Base-by-base conservation (phyloP, 805 yeast genomes). In the Saccharomyces jurei region DNA sequence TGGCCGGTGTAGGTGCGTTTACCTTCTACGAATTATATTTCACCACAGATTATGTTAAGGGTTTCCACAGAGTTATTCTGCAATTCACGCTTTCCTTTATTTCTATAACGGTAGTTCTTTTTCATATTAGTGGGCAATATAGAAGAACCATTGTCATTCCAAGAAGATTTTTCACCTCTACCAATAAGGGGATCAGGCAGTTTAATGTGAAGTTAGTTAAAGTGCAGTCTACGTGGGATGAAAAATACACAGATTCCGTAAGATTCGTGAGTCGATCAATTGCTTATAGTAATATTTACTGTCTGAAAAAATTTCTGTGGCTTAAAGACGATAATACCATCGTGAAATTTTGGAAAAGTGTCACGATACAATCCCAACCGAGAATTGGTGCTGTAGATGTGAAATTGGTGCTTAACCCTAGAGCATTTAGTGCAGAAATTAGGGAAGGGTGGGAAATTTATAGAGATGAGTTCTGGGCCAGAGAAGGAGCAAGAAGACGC, bases 371-470 rank as follows among this genome's bases (percentile, higher is more conserved):
- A 50, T 70, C 79, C 3, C 85, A 81, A 65, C 83, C 87, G 0
- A 71, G 86, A 56, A 76, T 81, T n/a, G 96, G 96, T 0, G 83
- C 86, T 6, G 79, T 81, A 27, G 89, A 87, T 60, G 89, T 91
- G 11, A 91, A 90, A 67, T 68, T 94, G 8, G 86, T 89, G 9
- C 74, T 94, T 53, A 85, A 86, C 55, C 87, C 97, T 2, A 75
- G 96, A 51, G 84, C 84, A 1, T 94, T 92, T 70, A 81, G 82
- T 56, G 83, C 94, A 0, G 91, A 87, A 50, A 81, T 87, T 6
- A 78, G 97, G 58, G 97, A 91, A 68, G 91, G 89, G 9, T 92
- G 99, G 98, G 99, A 92, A 64, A 70, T 89, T 46, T 92, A 91
- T 64, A 73, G 99, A 56, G 88, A 87, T 60, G 97, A 91, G 67